These are phyloP conservation scores for Termitomyces sp. DNA, from an alignment of 768 basidiomycete species.

Conservation along the genomic window DNA sequence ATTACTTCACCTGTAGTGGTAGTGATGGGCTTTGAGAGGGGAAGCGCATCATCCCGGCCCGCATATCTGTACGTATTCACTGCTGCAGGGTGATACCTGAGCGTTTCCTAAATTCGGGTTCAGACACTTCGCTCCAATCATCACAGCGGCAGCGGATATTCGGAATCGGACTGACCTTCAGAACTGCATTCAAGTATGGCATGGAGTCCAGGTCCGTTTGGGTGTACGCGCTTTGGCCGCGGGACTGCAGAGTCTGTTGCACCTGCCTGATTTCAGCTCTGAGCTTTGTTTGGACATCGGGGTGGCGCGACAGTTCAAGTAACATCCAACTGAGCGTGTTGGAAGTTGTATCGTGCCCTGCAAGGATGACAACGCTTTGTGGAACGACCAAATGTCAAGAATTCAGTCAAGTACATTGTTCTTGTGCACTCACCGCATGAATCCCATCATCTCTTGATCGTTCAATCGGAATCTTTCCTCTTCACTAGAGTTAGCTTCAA, in stretches of 20 bases:
- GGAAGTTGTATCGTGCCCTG: constrained; percentile 59
- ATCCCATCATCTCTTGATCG: constrained; percentile 43
- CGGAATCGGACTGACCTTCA: constrained; percentile 29
- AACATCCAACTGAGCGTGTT: constrained; percentile 56
- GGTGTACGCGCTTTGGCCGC: constrained; percentile 32
- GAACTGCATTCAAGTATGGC: constrained; percentile 40
- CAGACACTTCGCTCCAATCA: background rate
- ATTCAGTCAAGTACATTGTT: background rate
- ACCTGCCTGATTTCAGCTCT: constrained; percentile 52
- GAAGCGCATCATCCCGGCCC: constrained; percentile 48
- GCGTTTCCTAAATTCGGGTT: constrained; percentile 30
- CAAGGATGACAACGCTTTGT: constrained; percentile 46
- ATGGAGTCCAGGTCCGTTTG: constrained; percentile 43
- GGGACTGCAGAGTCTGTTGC: constrained; percentile 26
- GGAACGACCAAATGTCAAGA: constrained; percentile 18
- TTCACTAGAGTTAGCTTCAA: constrained; percentile 50
- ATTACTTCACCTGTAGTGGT: constrained; percentile 39
- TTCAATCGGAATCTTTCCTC: constrained; percentile 35
- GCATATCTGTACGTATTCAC: constrained; percentile 33
- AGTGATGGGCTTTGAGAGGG: constrained; percentile 47
- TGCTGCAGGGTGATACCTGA: constrained; percentile 38
- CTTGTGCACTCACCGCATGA: constrained; percentile 41
- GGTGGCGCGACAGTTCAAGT: constrained; percentile 54
- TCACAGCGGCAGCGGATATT: background rate
- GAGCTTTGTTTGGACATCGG: constrained; percentile 53